Base-by-base conservation (phyloP, 495 filamentous ascomycete genomes). In the Tirmania nivea region DNA sequence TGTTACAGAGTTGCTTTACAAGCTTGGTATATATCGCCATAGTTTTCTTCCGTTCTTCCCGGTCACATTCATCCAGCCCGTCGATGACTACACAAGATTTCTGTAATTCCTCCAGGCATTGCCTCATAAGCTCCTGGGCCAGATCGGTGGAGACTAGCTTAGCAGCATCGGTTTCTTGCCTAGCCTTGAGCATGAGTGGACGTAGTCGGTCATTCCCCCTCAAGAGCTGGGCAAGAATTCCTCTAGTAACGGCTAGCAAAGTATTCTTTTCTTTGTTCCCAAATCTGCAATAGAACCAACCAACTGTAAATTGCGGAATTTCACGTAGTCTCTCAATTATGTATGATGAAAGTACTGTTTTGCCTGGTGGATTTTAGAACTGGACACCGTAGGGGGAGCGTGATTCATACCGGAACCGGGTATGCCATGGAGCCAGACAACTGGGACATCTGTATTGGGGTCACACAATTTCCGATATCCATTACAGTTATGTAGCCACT, bases 251-350 rank as follows among this genome's bases (percentile, higher is more conserved):
- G 17, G 60, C 59, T 10, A 62, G 42, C 17, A 62, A 62, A 20
- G 54, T 66, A 39, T 63, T 69, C 45, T 61, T 69, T 16, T 52
- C 34, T 12, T 50, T 35, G 51, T 70, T 63, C 19, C 60, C 57
- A 35, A 70, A 56, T 12, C 60, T 66, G 60, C 71, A 73, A 57
- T 71, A 73, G 54, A 70, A 71, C 52, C 65, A 72, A 31, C 61
- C 62, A 4, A 61, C 62, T 12, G 61, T 55, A 31, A 55, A 56
- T 17, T 55, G 57, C 3, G 21, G 16, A 4, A 58, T 56, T 17
- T 55, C 39, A 50, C 47, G 36, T 16, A 67, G 64, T 8, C 59
- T 42, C 14, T 70, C 65, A 31, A 71, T 59, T 20, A 71, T 62
- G 48, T 63, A 54, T 0, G 62, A 70, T 17, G 69, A 63, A 14